Conservation (phyloP, 768 basidiomycete genomes). For the Kwoniella mangroviensis region DNA sequence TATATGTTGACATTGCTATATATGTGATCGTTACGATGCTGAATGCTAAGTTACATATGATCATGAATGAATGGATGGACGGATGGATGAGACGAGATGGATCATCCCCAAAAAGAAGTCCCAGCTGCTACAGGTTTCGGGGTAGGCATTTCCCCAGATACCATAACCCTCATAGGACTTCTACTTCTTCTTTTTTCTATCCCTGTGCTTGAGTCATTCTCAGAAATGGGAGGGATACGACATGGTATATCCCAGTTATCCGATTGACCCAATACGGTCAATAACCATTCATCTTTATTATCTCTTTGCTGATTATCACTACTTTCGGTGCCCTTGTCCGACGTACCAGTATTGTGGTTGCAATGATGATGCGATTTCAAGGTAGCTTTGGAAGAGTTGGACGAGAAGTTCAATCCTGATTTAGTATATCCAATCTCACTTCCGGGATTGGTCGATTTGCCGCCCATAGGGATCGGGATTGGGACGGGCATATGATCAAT, state of each 20-base stretch:
- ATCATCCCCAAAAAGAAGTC: constrained; percentile 4
- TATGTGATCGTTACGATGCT: too few relatives aligned
- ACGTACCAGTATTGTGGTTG: not conserved
- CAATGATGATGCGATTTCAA: not conserved
- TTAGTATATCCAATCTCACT: not conserved
- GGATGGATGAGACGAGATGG: not conserved
- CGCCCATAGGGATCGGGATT: not conserved
- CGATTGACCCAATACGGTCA: constrained; percentile 1
- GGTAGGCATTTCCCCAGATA: constrained; percentile 12
- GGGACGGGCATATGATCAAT: not conserved
- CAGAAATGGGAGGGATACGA: not conserved
- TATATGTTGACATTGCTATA: not conserved
- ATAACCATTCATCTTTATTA: not conserved
- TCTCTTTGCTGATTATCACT: not conserved
- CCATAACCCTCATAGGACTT: not conserved
- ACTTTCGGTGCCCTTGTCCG: not conserved
- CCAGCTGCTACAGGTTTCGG: constrained; percentile 6
- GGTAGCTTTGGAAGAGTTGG: not conserved
- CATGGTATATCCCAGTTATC: not conserved
- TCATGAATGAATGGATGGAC: not conserved
- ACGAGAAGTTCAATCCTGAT: not conserved
- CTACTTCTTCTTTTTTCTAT: not conserved
- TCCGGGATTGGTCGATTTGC: not conserved
- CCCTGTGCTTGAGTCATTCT: not conserved
- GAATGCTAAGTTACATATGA: not conserved